Base-by-base conservation (phyloP, 1,284 basidiomycete species). In the Fistulinella cinereoalba region DNA sequence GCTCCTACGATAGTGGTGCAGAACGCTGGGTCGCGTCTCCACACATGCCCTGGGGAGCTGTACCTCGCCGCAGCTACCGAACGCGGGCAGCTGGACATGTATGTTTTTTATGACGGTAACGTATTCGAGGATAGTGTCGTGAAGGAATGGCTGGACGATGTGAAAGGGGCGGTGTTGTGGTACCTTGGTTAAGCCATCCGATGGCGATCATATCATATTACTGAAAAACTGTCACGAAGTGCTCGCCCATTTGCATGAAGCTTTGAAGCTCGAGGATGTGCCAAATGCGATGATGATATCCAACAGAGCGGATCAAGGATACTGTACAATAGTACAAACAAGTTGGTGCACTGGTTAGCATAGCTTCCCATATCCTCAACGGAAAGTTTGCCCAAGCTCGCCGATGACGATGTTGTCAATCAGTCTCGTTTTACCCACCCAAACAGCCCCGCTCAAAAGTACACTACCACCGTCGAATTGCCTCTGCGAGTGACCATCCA, bases 391-490 rank as follows among this genome's bases (percentile, higher is more conserved):
- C 13, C 27, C 27, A 21, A 34, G 2, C 8, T 19, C 32, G 16
- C 32, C 32, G 5, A 64, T 32, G 15, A 61, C 46, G 28, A 97
- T 66, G 66, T 99, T 99, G 67, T 99, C 96, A 42, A 99, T 98
- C 58, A 99, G 65, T 54, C 96, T 75, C 28, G 94, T 97, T 61
- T 77, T 79, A 37, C 92, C 92, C 3, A 97, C 79, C 79, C 87
- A 89, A 52, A 97, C 66, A 13, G 94, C 95, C 2, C 93, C 96
- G 55, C 91, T 95, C 47, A 98, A 60, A 10, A 98, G 81, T 24
- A 88, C 82, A 1, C 27, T 13, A 28, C 34, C 28, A 37, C 50
- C 63, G 33, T 50, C 59, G 13, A 25, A 36, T n/a, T 47, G 27
- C 42, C 54, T 61, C 25, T 55, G 62, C 9, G 60, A 60, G 41